These are phyloP conservation scores for Sclerotiophoma versabilis DNA, from an alignment of 2,329 filamentous ascomycete genomes.

Conservation along the genomic window DNA sequence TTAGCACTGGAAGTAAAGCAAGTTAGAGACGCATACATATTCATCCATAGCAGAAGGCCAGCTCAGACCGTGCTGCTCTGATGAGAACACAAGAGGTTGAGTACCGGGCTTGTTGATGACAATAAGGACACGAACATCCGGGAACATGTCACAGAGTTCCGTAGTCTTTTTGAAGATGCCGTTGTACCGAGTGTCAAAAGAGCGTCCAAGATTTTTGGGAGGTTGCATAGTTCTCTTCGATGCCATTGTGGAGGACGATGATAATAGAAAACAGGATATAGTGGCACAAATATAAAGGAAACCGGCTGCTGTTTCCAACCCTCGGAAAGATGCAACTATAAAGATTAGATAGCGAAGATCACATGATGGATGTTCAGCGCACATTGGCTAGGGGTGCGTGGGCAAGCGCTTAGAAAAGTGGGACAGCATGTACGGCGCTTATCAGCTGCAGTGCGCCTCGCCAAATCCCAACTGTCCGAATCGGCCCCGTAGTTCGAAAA, in stretches of 20 bases:
- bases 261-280: not conserved
- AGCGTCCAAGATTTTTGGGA: not conserved
- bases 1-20: not conserved
- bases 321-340: not conserved
- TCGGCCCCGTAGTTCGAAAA: no score
- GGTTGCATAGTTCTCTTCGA: not conserved
- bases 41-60: not conserved
- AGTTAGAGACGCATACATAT: not conserved
- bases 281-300: not conserved
- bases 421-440: not conserved
- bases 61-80: not conserved
- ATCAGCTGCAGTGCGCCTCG: not conserved
- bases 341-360: not conserved
- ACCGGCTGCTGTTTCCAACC: not conserved
- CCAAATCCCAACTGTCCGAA: no score
- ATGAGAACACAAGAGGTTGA: constrained; percentile 1
- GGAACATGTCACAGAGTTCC: not conserved
- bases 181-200: not conserved
- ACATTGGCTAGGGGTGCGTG: not conserved
- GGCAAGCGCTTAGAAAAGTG: not conserved
- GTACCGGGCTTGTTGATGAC: not conserved
- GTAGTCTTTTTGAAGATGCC: not conserved
- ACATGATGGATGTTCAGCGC: not conserved
- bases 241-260: not conserved
- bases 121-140: not conserved